A percentile compares a stretch with the other conserved stretches of the same genome.
Evolutionary conservation across 352 stramenopile species (phyloP).

Genomic region (Phytophthora pluvialis): DNA sequence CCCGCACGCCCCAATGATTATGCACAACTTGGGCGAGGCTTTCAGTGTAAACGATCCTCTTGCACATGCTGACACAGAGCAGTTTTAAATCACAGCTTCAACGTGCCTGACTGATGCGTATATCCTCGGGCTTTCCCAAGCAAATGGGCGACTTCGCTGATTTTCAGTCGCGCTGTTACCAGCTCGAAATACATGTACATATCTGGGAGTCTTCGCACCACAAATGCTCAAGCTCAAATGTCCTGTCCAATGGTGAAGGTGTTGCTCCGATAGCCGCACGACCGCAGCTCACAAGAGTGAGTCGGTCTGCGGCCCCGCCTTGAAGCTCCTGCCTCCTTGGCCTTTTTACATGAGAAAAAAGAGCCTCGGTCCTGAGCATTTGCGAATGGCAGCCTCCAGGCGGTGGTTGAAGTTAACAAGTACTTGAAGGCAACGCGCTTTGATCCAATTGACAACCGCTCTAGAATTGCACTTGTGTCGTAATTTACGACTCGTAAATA

Average conservation of each 20-base stretch:
- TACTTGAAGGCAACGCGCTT: conserved; percentile 10
- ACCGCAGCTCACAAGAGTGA: not conserved
- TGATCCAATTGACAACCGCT: not conserved
- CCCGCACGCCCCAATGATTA: too few relatives aligned
- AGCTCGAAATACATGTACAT: too few relatives aligned
- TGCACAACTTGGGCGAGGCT: not conserved
- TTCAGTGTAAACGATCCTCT: not conserved
- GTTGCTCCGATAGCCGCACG: too few relatives aligned
- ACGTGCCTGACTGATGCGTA: not conserved
- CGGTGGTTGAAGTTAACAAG: conserved; percentile 36
- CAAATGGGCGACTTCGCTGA: too few relatives aligned
- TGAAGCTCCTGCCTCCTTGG: conserved; percentile 18
- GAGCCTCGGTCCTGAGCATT: not conserved
- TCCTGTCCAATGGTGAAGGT: too few relatives aligned
- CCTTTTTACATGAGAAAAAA: conserved; percentile 28
- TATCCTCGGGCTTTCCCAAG: too few relatives aligned
- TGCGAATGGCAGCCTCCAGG: conserved; percentile 1
- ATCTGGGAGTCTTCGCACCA: too few relatives aligned
- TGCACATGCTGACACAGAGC: not conserved
- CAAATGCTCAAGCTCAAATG: too few relatives aligned
- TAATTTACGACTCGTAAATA: too few relatives aligned
- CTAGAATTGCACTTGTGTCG: too few relatives aligned
- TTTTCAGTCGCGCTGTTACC: too few relatives aligned
- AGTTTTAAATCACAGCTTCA: not conserved
- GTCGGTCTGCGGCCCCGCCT: conserved; percentile 1